Evolutionary conservation across 1,139 yeast species (phyloP).

Genomic region (Yamadazyma trypodendri): DNA sequence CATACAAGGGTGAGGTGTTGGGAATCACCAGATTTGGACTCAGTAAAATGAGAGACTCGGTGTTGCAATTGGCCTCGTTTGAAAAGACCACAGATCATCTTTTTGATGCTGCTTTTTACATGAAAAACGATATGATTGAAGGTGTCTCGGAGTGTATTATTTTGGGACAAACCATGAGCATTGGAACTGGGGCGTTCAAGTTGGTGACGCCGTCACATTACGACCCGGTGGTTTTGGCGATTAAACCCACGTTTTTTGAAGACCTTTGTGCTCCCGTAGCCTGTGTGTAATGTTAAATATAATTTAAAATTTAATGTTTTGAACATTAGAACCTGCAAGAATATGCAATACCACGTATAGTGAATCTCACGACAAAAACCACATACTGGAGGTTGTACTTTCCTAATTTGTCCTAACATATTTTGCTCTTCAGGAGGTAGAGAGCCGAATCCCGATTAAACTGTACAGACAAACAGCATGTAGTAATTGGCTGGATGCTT

Average conservation of each 20-base stretch:
- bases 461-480: too few species aligned
- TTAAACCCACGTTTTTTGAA: conserved; percentile 63
- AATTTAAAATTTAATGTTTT: too few species aligned
- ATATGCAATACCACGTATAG: too few species aligned
- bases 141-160: conserved; percentile 98
- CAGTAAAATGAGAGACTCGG: conserved; percentile 98
- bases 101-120: conserved; percentile 96
- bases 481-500: too few species aligned
- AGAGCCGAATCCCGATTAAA: too few species aligned
- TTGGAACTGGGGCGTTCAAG: conserved; percentile 97
- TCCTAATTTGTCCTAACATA: too few species aligned
- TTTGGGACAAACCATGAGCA: conserved; percentile 94
- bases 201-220: conserved; percentile 57
- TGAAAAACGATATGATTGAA: conserved; percentile 93
- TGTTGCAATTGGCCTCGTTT: conserved; percentile 92
- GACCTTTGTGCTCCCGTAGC: conserved; percentile 15
- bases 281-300: too few species aligned
- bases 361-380: too few species aligned
- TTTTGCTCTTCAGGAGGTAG: too few species aligned
- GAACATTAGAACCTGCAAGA: too few species aligned
- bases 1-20: conserved; percentile 95
- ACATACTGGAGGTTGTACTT: too few species aligned
- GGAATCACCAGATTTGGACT: conserved; percentile 98
- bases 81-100: conserved; percentile 98
- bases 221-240: conserved; percentile 42